Percentiles rank a stretch among this genome's conserved stretches.
Conservation (phyloP, 2,329 filamentous ascomycete genomes). For the Scytalidium sp. region DNA sequence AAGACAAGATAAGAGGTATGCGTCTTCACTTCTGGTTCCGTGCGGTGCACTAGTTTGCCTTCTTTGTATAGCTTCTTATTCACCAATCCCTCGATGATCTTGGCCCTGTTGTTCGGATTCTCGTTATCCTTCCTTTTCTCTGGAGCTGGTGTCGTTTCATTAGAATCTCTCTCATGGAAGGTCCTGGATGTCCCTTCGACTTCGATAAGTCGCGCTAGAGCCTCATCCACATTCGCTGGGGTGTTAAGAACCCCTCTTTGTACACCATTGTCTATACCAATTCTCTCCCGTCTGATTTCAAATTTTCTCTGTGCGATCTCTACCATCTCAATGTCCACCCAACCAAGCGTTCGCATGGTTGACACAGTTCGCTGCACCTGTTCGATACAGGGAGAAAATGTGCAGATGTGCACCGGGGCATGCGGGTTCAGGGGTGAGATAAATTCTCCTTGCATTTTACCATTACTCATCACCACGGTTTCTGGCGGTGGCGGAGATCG, state of each 20-base stretch:
- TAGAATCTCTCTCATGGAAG: conserved; percentile 47
- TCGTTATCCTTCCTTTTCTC: conserved; percentile 24
- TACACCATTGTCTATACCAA: conserved; percentile 60
- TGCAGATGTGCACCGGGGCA: conserved; percentile 78
- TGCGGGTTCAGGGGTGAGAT: conserved; percentile 66
- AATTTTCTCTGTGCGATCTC: conserved; percentile 79
- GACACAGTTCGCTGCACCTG: conserved; percentile 87
- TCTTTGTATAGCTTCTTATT: conserved; percentile 64
- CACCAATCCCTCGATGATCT: conserved; percentile 27
- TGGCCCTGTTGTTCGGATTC: conserved; percentile 31
- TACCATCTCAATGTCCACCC: conserved; percentile 92
- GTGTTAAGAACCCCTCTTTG: conserved; percentile 55
- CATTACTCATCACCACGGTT: neutral
- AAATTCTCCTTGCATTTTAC: conserved; percentile 34
- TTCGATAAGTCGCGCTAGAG: conserved; percentile 67
- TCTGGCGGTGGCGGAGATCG: conserved; percentile 39
- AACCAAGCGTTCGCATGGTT: conserved; percentile 74
- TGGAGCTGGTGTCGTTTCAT: conserved; percentile 7
- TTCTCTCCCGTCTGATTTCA: conserved; percentile 77
- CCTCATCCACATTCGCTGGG: conserved; percentile 75
- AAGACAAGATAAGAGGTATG: conserved; percentile 98
- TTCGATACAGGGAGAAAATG: conserved; percentile 95
- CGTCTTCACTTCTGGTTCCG: conserved; percentile 86
- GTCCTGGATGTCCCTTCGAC: conserved; percentile 68
- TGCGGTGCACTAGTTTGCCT: conserved; percentile 74